phyloP scores from a whole-genome alignment of 768 basidiomycete species.

The Amanita pseudoporphyria region DNA sequence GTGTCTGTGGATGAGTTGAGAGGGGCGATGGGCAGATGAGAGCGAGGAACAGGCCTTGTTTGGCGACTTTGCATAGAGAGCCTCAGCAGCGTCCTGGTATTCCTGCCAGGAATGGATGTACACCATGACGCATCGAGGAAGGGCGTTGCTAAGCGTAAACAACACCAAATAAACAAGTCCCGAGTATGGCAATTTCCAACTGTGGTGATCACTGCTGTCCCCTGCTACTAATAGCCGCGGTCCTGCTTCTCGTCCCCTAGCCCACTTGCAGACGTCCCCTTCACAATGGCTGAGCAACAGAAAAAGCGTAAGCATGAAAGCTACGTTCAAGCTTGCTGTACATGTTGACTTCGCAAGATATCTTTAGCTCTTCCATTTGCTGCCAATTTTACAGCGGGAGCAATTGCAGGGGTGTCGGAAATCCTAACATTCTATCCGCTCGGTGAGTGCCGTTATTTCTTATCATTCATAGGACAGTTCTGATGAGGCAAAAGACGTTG shows the following conservation, averaged over 20 bases:
- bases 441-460: slow-evolving; percentile 37
- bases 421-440: slow-evolving; percentile 85
- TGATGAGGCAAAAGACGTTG: slow-evolving; percentile 56
- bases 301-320: slow-evolving; percentile 19
- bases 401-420: slow-evolving; percentile 87
- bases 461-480: not conserved
- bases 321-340: not conserved
- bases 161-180: not conserved
- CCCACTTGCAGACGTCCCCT: slow-evolving; percentile 7
- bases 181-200: not conserved
- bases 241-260: not conserved
- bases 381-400: slow-evolving; percentile 91
- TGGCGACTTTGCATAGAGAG: slow-evolving; percentile 73
- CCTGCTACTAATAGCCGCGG: not conserved
- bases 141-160: slow-evolving; percentile 8
- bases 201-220: not conserved
- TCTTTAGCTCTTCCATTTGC: slow-evolving; percentile 67
- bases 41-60: slow-evolving; percentile 42
- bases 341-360: not conserved
- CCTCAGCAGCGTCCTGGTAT: slow-evolving; percentile 84
- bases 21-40: not conserved
- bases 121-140: slow-evolving; percentile 58
- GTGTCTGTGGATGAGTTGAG: slow-evolving; percentile 39
- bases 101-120: slow-evolving; percentile 89
- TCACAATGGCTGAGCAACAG: slow-evolving; percentile 20